Evolutionary conservation across 805 yeast genomes (phyloP), one percentile per base, ranked within the genome.

Genomic region (Torulaspora microellipsoides): DNA sequence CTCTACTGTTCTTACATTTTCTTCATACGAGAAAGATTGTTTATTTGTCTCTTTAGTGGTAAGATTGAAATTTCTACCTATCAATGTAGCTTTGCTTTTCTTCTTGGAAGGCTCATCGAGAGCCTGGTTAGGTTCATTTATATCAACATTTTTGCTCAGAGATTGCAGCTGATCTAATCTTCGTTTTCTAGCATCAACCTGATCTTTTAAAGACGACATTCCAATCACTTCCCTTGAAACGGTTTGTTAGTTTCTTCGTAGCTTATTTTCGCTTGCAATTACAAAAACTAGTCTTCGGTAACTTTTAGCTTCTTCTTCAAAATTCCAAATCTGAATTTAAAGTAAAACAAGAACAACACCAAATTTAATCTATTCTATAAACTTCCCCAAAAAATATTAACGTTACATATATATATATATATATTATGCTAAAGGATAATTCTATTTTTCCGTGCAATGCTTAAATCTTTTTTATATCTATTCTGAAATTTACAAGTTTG

Each of bases 171-270:
- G 39, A 29, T 34, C 34, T 27, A 45, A 13, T 7, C 42, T 42
- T 36, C 34, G 40, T 38, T 45, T 45, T n/a, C 48, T 32, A 5
- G 45, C 48, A n/a, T 40, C 36, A 8, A 45, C 31, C 11, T 41
- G 48, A 9, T 37, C 43, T 8, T 40, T 35, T 13, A 45, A 14
- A 15, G 33, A 32, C 11, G 48, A 30, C 48, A 45, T 45, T 15
- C 4, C 13, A 13, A n/a, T n/a, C 33, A 12, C 34, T 23, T 39
- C 13, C 39, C 11, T 12, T 25, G n/a, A 5, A 8, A 29, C 31
- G 31, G 31, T 8, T 29, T 29, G 25, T 20, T 20, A 8, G 25
- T 20, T 4, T 20, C 25, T 20, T 20, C 8, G 4, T 20, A 20
- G 25, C 25, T 20, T 4, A 17, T 20, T 4, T 20, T 20, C 25